phyloP scores from a whole-genome alignment of 108 stramenopile species.

The Nitzschia sp. region DNA sequence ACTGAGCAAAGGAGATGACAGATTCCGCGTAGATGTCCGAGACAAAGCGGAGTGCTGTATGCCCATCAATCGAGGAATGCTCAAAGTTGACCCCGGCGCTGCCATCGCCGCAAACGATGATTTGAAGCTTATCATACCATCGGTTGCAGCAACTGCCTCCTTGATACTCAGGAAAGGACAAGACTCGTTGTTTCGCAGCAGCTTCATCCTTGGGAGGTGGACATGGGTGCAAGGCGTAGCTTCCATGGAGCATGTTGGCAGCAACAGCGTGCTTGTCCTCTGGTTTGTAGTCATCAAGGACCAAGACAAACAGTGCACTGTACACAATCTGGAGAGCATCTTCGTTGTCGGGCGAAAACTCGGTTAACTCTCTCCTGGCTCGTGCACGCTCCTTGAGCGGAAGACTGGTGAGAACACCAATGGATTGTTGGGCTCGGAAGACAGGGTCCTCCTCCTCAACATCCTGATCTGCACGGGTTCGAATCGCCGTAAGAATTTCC shows the following conservation, averaged over 20 bases:
- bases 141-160: constrained; percentile 79
- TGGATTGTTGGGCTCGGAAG: constrained; percentile 33
- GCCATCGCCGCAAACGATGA: constrained; percentile 57
- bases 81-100: constrained; percentile 79
- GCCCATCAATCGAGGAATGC: constrained; percentile 87
- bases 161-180: background rate
- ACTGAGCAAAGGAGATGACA: constrained; percentile 79
- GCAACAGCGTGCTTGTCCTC: constrained; percentile 72
- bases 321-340: constrained; percentile 67
- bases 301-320: constrained; percentile 83
- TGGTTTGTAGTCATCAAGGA: constrained; percentile 76
- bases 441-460: constrained; percentile 5
- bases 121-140: constrained; percentile 91
- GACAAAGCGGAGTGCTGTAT: constrained; percentile 82
- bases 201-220: background rate
- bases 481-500: constrained; percentile 74
- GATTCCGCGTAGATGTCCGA: constrained; percentile 87
- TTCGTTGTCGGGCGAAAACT: constrained; percentile 46
- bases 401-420: constrained; percentile 82
- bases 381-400: constrained; percentile 72
- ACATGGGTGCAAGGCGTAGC: constrained; percentile 49
- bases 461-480: constrained; percentile 49
- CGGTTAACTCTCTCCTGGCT: constrained; percentile 51
- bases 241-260: constrained; percentile 86
- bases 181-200: too few relatives aligned